Evolutionary conservation across 1,139 yeast genomes (phyloP).

Genomic region (Pichia sp.): DNA sequence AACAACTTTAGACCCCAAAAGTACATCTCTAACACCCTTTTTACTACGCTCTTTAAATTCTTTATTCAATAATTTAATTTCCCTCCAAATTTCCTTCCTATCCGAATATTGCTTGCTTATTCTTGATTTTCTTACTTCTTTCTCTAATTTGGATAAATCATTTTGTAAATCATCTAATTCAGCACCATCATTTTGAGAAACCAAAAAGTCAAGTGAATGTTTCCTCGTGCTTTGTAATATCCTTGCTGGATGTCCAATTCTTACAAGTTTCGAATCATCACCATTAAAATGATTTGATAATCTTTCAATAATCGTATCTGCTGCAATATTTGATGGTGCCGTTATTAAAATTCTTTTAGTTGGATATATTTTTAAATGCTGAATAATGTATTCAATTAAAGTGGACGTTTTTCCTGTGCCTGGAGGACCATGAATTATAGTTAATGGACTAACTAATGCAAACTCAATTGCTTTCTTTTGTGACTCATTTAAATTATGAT

Average conservation of each 20-base stretch:
- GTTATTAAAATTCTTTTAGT: conserved; percentile 69
- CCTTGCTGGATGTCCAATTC: conserved; percentile 94
- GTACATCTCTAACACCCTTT: conserved; percentile 53
- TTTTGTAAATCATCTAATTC: conserved; percentile 46
- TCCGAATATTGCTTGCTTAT: conserved; percentile 50
- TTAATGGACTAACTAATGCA: conserved; percentile 38
- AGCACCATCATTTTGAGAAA: conserved; percentile 52
- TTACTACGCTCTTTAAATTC: conserved; percentile 66
- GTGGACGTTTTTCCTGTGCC: conserved; percentile 86
- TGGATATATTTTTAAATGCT: conserved; percentile 43
- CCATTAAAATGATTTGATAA: conserved; percentile 34
- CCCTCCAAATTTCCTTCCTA: conserved; percentile 59
- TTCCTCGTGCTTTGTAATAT: conserved; percentile 54
- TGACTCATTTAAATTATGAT: conserved; percentile 55
- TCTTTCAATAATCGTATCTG: conserved; percentile 84
- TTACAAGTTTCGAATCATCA: conserved; percentile 46
- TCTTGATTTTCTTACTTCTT: conserved; percentile 51
- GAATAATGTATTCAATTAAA: conserved; percentile 75
- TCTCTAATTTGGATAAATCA: conserved; percentile 61
- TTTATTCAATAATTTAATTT: conserved; percentile 59
- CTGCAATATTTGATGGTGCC: conserved; percentile 95
- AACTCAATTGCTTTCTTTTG: conserved; percentile 62
- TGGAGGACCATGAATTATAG: conserved; percentile 72
- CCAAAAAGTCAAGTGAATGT: conserved; percentile 72
- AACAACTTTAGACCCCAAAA: conserved; percentile 60